Percentiles rank a stretch among this genome's conserved stretches.
phyloP scores from a whole-genome alignment of 768 basidiomycete genomes.

The Clitopilus passeckerianus region DNA sequence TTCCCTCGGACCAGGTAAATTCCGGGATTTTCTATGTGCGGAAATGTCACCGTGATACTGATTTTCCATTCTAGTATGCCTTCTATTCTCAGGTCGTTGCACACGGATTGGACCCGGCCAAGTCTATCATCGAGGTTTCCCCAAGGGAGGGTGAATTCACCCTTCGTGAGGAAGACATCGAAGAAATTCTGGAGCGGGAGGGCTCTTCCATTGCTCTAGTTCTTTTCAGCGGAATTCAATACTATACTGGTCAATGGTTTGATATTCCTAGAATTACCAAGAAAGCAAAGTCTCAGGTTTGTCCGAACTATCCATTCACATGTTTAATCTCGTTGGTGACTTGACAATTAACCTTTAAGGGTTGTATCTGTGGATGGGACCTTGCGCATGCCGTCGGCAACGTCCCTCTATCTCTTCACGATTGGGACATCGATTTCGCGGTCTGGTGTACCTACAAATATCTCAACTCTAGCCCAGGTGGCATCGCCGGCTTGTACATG shows the following conservation, averaged over 20 bases:
- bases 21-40: slow-evolving; percentile 5
- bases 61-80: slow-evolving; percentile 65
- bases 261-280: slow-evolving; percentile 80
- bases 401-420: slow-evolving; percentile 82
- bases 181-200: slow-evolving; percentile 66
- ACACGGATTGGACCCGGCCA: slow-evolving; percentile 71
- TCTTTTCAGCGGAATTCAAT: slow-evolving; percentile 91
- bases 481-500: slow-evolving; percentile 91
- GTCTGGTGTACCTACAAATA: slow-evolving; percentile 99
- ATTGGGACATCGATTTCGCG: slow-evolving; percentile 96
- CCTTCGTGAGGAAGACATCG: slow-evolving; percentile 86
- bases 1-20: slow-evolving; percentile 91
- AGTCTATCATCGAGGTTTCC: slow-evolving; percentile 71
- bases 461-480: slow-evolving; percentile 93
- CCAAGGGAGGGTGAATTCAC: slow-evolving; percentile 83
- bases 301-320: slow-evolving; percentile 6
- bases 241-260: slow-evolving; percentile 96
- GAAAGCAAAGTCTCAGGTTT: slow-evolving; percentile 80
- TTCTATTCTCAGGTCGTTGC: slow-evolving; percentile 86
- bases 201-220: slow-evolving; percentile 83
- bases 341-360: slow-evolving; percentile 39
- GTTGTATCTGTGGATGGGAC: slow-evolving; percentile 94
- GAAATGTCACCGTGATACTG: slow-evolving; percentile 9
- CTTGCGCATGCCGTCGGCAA: slow-evolving; percentile 95
- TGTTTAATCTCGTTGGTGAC: slow-evolving; percentile 1